phyloP scores from a whole-genome alignment of 805 yeast species.

The Starmerella etchellsii region DNA sequence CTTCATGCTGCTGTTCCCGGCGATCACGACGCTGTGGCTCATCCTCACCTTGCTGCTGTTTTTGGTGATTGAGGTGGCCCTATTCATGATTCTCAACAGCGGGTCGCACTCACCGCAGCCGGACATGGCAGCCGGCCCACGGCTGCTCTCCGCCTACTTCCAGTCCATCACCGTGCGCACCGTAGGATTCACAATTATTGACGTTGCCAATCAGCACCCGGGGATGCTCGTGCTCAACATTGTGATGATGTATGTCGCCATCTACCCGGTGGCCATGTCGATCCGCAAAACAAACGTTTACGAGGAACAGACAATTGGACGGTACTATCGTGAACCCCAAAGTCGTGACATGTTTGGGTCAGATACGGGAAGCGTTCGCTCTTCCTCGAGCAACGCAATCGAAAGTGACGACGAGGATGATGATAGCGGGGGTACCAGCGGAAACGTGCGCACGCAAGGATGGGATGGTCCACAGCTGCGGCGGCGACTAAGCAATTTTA shows the following conservation, averaged over 20 bases:
- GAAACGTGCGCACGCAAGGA: not conserved
- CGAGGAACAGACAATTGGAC: slow-evolving; percentile 93
- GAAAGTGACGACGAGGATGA: slow-evolving; percentile 1
- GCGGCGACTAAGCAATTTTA: slow-evolving; percentile 3
- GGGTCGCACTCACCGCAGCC: slow-evolving; percentile 30
- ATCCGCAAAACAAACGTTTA: slow-evolving; percentile 94
- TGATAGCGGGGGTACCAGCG: not conserved
- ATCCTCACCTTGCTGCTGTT: slow-evolving; percentile 52
- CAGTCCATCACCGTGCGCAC: slow-evolving; percentile 91
- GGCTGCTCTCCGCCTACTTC: slow-evolving; percentile 70
- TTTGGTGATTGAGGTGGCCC: slow-evolving; percentile 64
- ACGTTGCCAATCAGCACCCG: slow-evolving; percentile 61
- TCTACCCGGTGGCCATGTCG: slow-evolving; percentile 88
- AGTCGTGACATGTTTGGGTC: not conserved
- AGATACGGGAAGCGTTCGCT: not conserved
- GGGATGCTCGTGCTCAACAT: slow-evolving; percentile 87
- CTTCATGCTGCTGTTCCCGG: slow-evolving; percentile 81
- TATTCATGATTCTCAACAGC: slow-evolving; percentile 69
- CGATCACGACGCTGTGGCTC: slow-evolving; percentile 93
- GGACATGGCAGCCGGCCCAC: slow-evolving; percentile 49
- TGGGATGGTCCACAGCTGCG: not conserved
- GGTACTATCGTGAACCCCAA: slow-evolving; percentile 35
- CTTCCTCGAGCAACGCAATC: slow-evolving; percentile 5
- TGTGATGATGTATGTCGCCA: slow-evolving; percentile 98
- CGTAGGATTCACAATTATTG: slow-evolving; percentile 73